These are phyloP conservation scores for Pythium grandisporangium DNA, from an alignment of 352 stramenopile species.

Conservation along the genomic window DNA sequence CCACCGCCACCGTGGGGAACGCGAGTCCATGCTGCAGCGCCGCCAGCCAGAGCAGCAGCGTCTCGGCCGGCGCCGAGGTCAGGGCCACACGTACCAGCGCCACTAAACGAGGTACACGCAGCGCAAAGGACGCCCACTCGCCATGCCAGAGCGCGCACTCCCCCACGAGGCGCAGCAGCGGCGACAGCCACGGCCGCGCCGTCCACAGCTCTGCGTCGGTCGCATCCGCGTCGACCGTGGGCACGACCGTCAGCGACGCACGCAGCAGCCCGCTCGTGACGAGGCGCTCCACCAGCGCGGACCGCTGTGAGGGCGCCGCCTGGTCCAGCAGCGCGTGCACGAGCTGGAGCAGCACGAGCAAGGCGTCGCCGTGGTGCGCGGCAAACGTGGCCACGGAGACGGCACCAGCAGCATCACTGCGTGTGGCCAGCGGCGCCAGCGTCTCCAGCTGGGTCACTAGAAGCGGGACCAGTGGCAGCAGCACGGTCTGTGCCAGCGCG, in stretches of 20 bases:
- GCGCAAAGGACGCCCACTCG: constrained; percentile 28
- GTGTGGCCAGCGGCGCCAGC: constrained; percentile 10
- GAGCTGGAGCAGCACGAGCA: constrained; percentile 36
- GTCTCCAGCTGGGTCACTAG: constrained; percentile 28
- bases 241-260: constrained; percentile 27
- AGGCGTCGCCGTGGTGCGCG: constrained; percentile 19
- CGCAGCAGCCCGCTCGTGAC: constrained; percentile 37
- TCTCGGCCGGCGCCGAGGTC: constrained; percentile 19
- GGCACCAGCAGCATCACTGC: too few species aligned
- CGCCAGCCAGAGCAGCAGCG: constrained; percentile 24
- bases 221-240: constrained; percentile 7
- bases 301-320: constrained; percentile 13
- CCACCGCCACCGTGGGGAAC: constrained; percentile 4
- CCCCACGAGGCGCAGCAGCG: constrained; percentile 34
- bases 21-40: constrained; percentile 26
- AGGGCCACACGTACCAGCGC: constrained; percentile 17
- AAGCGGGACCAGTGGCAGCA: constrained; percentile 27
- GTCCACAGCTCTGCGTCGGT: constrained; percentile 1
- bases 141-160: constrained; percentile 42
- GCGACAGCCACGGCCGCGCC: constrained; percentile 21
- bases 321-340: constrained; percentile 33
- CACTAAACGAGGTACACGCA: constrained; percentile 27
- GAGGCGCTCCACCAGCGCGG: constrained; percentile 18
- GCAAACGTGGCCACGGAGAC: constrained; percentile 8
- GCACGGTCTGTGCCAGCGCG: constrained; percentile 21